Conservation (phyloP, 129 eudicot genomes). For the Flaveria robusta region DNA sequence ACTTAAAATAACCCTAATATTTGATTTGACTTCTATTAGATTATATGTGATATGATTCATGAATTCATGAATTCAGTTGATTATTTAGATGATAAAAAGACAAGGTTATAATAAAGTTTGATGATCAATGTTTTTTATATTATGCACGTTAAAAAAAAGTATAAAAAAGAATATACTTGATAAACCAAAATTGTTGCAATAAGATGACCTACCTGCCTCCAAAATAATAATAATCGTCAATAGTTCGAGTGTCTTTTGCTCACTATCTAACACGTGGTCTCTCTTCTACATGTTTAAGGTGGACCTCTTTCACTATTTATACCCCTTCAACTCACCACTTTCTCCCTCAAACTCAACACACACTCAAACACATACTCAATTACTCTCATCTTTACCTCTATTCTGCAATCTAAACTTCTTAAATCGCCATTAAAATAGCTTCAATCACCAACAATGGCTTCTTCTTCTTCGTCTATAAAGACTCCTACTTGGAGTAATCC, state of each 20-base stretch:
- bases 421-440: conserved; percentile 33
- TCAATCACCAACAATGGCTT: conserved; percentile 29
- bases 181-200: conserved; percentile 32
- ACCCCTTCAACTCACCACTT: conserved; percentile 26
- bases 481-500: conserved; percentile 29
- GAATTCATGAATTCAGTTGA: background rate
- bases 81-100: background rate
- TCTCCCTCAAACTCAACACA: conserved; percentile 34
- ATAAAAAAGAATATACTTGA: conserved; percentile 29
- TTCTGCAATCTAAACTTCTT: no score
- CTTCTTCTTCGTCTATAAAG: conserved; percentile 15
- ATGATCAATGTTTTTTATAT: background rate
- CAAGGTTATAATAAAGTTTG: background rate
- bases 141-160: conserved; percentile 31
- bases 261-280: conserved; percentile 60
- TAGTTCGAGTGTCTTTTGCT: conserved; percentile 23
- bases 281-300: conserved; percentile 41
- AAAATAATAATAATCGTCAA: conserved; percentile 18
- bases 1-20: no score
- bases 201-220: conserved; percentile 44
- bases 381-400: background rate
- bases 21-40: background rate
- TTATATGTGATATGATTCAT: no score
- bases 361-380: conserved; percentile 3
- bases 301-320: conserved; percentile 44